Evolutionary conservation across 202 grass and related monocot genomes (phyloP).

Genomic region (Hordeum pubiflorum): DNA sequence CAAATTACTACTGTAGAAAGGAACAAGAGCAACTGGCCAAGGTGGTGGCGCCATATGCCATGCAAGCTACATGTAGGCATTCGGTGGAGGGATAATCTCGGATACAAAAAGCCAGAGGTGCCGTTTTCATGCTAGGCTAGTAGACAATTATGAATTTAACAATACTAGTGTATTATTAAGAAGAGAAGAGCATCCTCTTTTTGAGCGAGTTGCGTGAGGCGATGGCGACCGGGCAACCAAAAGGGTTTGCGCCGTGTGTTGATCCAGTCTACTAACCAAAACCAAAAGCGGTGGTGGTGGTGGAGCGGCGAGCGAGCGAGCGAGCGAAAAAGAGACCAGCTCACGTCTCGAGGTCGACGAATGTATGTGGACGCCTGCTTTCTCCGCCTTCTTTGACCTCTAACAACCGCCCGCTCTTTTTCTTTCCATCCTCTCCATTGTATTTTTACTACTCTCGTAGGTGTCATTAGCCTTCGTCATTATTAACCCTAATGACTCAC

Average conservation of each 20-base stretch:
- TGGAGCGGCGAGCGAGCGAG: background rate
- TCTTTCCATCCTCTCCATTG: background rate
- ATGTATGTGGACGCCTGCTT: background rate
- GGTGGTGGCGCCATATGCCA: no score
- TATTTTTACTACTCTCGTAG: background rate
- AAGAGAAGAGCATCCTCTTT: background rate
- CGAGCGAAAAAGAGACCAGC: slow-evolving; percentile 2
- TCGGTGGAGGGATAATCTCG: background rate
- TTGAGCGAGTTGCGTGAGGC: background rate
- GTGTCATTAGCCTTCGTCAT: background rate
- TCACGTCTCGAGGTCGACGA: slow-evolving; percentile 11
- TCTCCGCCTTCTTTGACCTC: background rate
- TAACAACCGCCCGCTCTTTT: background rate
- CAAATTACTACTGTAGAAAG: no score
- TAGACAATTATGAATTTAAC: no score
- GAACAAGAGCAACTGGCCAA: no score
- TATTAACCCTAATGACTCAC: background rate
- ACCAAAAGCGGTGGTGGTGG: background rate
- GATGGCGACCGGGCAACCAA: slow-evolving; percentile 30
- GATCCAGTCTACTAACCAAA: background rate
- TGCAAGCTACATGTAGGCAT: background rate
- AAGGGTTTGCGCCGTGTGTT: background rate
- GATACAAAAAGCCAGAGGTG: background rate
- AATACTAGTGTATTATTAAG: background rate
- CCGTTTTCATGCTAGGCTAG: background rate